Evolutionary conservation across 202 grass and related monocot genomes (phyloP).

Genomic region (Hordeum pubiflorum): DNA sequence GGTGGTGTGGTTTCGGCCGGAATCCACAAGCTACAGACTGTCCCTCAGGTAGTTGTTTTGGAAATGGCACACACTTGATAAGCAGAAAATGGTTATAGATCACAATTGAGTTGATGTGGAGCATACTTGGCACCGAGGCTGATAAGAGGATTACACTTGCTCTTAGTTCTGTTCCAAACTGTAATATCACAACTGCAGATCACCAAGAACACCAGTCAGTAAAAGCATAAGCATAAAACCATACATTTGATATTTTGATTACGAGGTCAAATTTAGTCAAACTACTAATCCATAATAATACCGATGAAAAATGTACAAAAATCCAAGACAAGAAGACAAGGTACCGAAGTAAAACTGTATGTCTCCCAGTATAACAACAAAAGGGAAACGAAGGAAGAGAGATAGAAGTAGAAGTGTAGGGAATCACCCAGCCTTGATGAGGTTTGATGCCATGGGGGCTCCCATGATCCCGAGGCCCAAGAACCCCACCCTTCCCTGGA

Average conservation of each 20-base stretch:
- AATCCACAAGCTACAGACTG: background rate
- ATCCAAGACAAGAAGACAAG: background rate
- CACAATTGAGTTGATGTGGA: background rate
- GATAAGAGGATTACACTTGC: slow-evolving; percentile 76
- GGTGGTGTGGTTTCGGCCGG: background rate
- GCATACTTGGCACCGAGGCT: slow-evolving; percentile 65
- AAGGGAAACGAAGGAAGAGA: background rate
- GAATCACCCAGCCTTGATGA: slow-evolving; percentile 59
- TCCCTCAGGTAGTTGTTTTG: background rate
- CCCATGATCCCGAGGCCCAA: slow-evolving; percentile 82
- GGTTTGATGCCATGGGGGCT: slow-evolving; percentile 70
- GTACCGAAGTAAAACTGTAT: background rate
- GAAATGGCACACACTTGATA: background rate
- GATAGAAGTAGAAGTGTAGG: background rate
- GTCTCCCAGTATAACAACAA: background rate
- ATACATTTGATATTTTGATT: background rate
- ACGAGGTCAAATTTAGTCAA: background rate
- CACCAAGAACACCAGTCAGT: background rate
- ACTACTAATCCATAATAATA: background rate
- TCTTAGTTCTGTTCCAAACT: slow-evolving; percentile 84
- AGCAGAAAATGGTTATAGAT: background rate
- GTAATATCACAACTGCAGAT: slow-evolving; percentile 67
- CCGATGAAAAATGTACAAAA: background rate
- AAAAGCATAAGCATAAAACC: background rate
- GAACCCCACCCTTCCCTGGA: slow-evolving; percentile 66